phyloP scores from a whole-genome alignment of 202 grass and related monocot genomes.

The Digitaria exilis region DNA sequence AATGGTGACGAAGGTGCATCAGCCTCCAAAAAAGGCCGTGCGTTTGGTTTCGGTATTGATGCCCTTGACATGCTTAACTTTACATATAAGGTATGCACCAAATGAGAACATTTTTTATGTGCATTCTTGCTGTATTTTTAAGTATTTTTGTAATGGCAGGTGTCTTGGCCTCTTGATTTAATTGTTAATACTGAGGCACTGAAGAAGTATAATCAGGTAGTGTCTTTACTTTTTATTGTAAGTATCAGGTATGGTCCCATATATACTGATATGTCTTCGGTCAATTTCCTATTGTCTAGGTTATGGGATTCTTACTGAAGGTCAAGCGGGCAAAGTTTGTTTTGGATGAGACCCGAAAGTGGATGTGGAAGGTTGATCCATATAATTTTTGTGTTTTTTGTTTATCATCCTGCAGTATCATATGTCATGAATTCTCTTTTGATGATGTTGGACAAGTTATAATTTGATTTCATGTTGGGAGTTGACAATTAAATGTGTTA shows the following conservation, averaged over 20 bases:
- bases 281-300: conserved; percentile 52
- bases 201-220: conserved; percentile 95
- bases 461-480: conserved; percentile 1
- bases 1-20: conserved; percentile 54
- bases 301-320: conserved; percentile 96
- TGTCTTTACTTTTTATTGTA: conserved; percentile 15
- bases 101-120: conserved; percentile 26
- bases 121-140: conserved; percentile 27
- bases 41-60: conserved; percentile 77
- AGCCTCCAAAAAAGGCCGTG: conserved; percentile 54
- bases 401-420: background rate
- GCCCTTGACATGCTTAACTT: conserved; percentile 88
- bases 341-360: conserved; percentile 86
- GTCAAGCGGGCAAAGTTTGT: conserved; percentile 94
- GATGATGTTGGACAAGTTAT: background rate
- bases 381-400: conserved; percentile 14
- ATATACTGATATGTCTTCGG: conserved; percentile 27
- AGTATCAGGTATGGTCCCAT: background rate
- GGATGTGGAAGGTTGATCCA: conserved; percentile 91
- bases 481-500: conserved; percentile 21
- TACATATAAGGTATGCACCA: conserved; percentile 75
- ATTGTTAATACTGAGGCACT: conserved; percentile 83
- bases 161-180: conserved; percentile 94
- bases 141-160: conserved; percentile 55
- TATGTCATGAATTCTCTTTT: conserved; percentile 2